phyloP scores from a whole-genome alignment of 1,139 yeast genomes.

The Pichia sp. region DNA sequence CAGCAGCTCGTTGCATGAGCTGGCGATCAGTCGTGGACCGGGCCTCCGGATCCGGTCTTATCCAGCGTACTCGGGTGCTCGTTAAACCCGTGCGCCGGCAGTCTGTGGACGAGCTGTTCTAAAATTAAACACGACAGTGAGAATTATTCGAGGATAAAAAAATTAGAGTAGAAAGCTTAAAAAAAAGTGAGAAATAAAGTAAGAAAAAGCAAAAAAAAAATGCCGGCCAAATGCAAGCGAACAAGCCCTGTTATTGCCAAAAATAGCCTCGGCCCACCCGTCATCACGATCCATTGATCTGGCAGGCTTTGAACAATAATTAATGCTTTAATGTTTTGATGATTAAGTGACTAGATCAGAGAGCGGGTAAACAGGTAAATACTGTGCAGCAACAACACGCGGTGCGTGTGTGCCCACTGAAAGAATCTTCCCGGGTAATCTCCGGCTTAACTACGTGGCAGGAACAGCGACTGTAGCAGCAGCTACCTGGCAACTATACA shows the following conservation, averaged over 20 bases:
- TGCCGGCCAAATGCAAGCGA: background rate
- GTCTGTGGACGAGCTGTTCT: background rate
- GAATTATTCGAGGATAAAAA: no score
- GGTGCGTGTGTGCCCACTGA: no score
- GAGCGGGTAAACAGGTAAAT: no score
- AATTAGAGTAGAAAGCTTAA: no score
- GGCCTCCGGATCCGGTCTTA: no score
- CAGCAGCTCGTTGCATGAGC: no score
- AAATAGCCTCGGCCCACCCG: background rate
- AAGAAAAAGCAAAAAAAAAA: background rate
- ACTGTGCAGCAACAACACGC: no score
- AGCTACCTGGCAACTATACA: background rate
- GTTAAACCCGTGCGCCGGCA: no score
- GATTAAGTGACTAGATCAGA: no score
- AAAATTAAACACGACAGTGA: background rate
- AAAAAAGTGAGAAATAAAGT: background rate
- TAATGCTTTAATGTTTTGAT: background rate
- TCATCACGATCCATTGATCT: background rate
- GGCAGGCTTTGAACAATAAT: background rate
- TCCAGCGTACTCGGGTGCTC: no score
- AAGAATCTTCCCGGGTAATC: background rate
- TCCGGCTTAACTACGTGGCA: background rate
- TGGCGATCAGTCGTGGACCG: no score
- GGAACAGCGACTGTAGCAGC: background rate
- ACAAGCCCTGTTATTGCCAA: background rate